phyloP scores from a whole-genome alignment of 768 basidiomycete genomes.

The Suillus alpinus region DNA sequence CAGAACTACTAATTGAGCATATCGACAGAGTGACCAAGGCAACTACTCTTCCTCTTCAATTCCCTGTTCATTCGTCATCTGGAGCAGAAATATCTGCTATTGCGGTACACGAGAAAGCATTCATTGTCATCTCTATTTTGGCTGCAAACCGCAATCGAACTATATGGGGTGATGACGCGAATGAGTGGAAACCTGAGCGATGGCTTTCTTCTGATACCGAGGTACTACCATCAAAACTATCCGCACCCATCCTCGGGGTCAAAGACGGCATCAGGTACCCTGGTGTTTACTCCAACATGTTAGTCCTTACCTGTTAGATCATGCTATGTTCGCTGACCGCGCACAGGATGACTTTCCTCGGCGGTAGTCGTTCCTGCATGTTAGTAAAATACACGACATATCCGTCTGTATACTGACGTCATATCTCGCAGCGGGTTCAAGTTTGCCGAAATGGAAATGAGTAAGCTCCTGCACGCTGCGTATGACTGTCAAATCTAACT shows the following conservation, averaged over 20 bases:
- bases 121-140: constrained; percentile 39
- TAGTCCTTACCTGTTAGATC: constrained; percentile 8
- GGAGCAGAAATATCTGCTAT: not conserved
- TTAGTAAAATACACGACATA: constrained; percentile 33
- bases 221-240: not conserved
- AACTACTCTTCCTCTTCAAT: not conserved
- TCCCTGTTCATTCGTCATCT: constrained; percentile 1
- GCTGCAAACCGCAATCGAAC: constrained; percentile 40
- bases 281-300: constrained; percentile 45
- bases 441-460: constrained; percentile 5
- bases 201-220: constrained; percentile 35
- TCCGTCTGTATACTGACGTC: constrained; percentile 25
- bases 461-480: not conserved
- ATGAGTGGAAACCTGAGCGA: constrained; percentile 47
- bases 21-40: not conserved
- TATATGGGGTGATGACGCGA: constrained; percentile 40
- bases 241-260: not conserved
- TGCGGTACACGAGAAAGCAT: constrained; percentile 7
- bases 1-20: not conserved
- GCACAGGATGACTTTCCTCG: not conserved
- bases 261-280: constrained; percentile 22
- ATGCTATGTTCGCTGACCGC: not conserved
- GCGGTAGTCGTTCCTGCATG: constrained; percentile 1
- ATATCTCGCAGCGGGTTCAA: constrained; percentile 1
- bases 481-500: not conserved